Conservation (phyloP, 2,329 filamentous ascomycete genomes). For the Trichophyton verrucosum region DNA sequence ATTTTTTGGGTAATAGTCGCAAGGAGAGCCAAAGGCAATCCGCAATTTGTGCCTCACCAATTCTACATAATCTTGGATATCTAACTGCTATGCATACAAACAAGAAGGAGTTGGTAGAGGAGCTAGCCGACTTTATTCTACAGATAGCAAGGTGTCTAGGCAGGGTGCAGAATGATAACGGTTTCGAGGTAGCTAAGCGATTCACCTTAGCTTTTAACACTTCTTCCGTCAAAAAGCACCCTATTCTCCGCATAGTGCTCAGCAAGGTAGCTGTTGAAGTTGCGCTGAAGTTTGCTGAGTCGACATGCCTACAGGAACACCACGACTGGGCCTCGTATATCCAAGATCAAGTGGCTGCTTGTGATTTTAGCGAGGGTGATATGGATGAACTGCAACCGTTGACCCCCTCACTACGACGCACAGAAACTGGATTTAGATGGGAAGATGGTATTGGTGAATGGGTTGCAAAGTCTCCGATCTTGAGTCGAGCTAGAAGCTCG, state of each 20-base stretch:
- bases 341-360: constrained; percentile 22
- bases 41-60: background rate
- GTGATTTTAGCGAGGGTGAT: constrained; percentile 10
- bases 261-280: constrained; percentile 27
- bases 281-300: constrained; percentile 31
- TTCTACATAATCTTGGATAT: constrained; percentile 19
- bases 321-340: constrained; percentile 30
- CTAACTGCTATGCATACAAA: constrained; percentile 21
- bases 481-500: background rate
- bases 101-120: constrained; percentile 23
- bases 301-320: constrained; percentile 26
- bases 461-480: constrained; percentile 30
- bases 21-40: background rate
- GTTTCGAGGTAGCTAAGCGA: constrained; percentile 16
- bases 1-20: constrained; percentile 1
- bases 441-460: constrained; percentile 47
- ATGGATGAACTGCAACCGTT: constrained; percentile 9
- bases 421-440: constrained; percentile 34
- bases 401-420: constrained; percentile 11
- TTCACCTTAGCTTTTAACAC: constrained; percentile 19
- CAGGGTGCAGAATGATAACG: constrained; percentile 14
- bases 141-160: constrained; percentile 26
- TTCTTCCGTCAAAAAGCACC: constrained; percentile 13
- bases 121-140: constrained; percentile 24
- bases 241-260: constrained; percentile 21